Conservation (phyloP, 208 protist species). For the Strigomonas culicis region DNA sequence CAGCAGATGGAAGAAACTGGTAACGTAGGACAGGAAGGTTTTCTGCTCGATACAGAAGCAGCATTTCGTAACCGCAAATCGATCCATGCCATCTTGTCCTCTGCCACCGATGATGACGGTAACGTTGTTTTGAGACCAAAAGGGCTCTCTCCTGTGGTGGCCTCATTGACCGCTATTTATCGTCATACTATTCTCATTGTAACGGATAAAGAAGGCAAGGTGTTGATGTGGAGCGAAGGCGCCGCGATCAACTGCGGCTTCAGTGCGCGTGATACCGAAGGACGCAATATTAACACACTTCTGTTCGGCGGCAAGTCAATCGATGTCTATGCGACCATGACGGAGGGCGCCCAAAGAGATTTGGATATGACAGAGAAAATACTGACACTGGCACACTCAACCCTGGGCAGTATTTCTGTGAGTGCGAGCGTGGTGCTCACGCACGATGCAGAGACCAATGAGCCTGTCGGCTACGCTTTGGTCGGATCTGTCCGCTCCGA, state of each 20-base stretch:
- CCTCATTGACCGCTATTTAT: slow-evolving; percentile 37
- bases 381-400: slow-evolving; percentile 43
- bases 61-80: slow-evolving; percentile 24
- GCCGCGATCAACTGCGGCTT: slow-evolving; percentile 39
- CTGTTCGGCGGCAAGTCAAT: slow-evolving; percentile 59
- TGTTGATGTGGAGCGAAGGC: slow-evolving; percentile 58
- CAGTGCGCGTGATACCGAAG: slow-evolving; percentile 44
- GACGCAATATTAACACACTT: slow-evolving; percentile 52
- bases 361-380: slow-evolving; percentile 36
- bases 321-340: slow-evolving; percentile 55
- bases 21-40: slow-evolving; percentile 13
- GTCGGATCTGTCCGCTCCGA: slow-evolving; percentile 52
- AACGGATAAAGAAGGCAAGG: slow-evolving; percentile 41
- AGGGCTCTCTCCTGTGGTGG: slow-evolving; percentile 25
- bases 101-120: slow-evolving; percentile 50
- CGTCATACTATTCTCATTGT: slow-evolving; percentile 44
- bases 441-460: slow-evolving; percentile 28
- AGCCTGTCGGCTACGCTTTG: slow-evolving; percentile 38
- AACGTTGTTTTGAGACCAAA: slow-evolving; percentile 27
- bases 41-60: slow-evolving; percentile 22
- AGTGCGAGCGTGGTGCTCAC: slow-evolving; percentile 38
- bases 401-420: slow-evolving; percentile 46
- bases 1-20: slow-evolving; percentile 3
- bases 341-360: slow-evolving; percentile 42
- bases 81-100: slow-evolving; percentile 28